Percentiles rank a stretch among this genome's conserved stretches.
Evolutionary conservation across 768 basidiomycete species (phyloP).

Genomic region (Russula earlei): DNA sequence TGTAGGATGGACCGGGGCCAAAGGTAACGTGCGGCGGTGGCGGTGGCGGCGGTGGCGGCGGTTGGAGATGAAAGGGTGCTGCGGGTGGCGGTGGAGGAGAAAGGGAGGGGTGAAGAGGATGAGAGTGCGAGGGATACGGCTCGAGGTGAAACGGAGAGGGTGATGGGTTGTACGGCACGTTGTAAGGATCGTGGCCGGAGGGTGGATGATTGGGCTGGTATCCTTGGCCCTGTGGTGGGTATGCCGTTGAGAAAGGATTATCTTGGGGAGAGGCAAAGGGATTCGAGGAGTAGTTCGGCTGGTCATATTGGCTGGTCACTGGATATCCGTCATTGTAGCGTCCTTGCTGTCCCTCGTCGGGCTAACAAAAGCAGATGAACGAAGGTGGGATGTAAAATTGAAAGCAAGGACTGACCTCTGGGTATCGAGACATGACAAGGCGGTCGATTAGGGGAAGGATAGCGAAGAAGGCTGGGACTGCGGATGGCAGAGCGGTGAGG

Average conservation of each 20-base stretch:
- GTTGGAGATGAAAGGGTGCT: background rate
- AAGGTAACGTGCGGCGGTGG: background rate
- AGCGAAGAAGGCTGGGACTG: background rate
- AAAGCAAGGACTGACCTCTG: constrained; percentile 28
- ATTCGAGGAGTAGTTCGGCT: constrained; percentile 32
- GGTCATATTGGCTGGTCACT: constrained; percentile 25
- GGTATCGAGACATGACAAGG: constrained; percentile 35
- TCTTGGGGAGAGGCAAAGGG: constrained; percentile 32
- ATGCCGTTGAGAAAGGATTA: constrained; percentile 12
- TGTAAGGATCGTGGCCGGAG: constrained; percentile 16
- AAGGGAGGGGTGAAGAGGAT: constrained; percentile 2
- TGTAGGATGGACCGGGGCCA: background rate
- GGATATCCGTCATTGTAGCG: constrained; percentile 61
- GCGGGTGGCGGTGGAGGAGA: constrained; percentile 11
- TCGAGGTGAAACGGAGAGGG: constrained; percentile 23
- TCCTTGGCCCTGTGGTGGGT: constrained; percentile 18
- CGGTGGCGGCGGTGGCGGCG: background rate
- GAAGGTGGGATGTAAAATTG: background rate
- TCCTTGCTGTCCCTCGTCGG: constrained; percentile 53
- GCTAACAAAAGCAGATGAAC: constrained; percentile 29
- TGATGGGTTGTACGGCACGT: constrained; percentile 18
- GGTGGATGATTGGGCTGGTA: constrained; percentile 20
- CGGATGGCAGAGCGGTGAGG: background rate
- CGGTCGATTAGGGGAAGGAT: background rate
- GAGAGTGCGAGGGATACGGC: constrained; percentile 5